Percentiles rank a stretch among this genome's conserved stretches.
phyloP scores from a whole-genome alignment of 2,329 filamentous ascomycete species.

The Sclerotinia nivalis region DNA sequence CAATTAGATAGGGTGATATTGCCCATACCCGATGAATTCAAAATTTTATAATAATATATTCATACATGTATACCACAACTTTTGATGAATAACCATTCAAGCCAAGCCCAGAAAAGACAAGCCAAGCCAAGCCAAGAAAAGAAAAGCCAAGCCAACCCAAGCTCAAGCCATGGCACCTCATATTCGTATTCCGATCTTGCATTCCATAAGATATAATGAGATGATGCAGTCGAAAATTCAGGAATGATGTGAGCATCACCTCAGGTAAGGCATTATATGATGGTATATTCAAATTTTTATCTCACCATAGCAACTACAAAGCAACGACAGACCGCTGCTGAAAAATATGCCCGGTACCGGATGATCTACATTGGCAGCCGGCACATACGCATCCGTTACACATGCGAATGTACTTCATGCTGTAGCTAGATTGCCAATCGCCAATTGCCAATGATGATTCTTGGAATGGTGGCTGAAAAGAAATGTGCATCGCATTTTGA shows the following conservation, averaged over 20 bases:
- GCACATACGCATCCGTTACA: constrained; percentile 1
- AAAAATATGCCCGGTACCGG: background rate
- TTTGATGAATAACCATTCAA: background rate
- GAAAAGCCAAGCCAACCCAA: too few relatives aligned
- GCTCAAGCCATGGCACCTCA: too few relatives aligned
- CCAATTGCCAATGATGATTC: background rate
- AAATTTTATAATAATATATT: background rate
- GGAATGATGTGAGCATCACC: constrained; percentile 2
- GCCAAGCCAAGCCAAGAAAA: too few relatives aligned
- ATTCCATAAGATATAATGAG: background rate
- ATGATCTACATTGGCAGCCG: constrained; percentile 8
- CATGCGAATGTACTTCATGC: background rate
- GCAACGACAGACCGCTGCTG: background rate
- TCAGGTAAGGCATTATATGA: background rate
- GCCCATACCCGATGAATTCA: too few relatives aligned
- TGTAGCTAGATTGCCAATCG: background rate
- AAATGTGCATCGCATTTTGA: background rate
- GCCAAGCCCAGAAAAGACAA: too few relatives aligned
- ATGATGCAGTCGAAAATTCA: too few relatives aligned
- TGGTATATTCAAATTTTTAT: background rate
- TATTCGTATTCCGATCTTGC: too few relatives aligned
- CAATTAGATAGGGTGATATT: too few relatives aligned
- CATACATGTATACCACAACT: background rate
- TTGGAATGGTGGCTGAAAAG: background rate
- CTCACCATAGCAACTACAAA: background rate